phyloP scores from a whole-genome alignment of 306 rosid genomes.

The Citrullus mucosospermus region DNA sequence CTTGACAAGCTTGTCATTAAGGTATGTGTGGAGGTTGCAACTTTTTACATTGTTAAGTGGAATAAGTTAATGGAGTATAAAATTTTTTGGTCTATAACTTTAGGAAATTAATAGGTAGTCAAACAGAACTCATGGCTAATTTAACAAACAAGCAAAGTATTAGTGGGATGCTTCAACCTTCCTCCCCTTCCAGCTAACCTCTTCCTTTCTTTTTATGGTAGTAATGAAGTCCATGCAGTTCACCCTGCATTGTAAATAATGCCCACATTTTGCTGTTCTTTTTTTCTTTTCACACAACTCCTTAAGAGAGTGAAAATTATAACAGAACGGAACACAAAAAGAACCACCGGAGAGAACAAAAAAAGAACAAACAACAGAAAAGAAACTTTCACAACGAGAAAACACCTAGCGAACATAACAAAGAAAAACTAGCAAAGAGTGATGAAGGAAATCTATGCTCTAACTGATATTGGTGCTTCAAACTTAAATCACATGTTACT shows the following conservation, averaged over 20 bases:
- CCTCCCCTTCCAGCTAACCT: neutral
- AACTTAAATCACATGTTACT: neutral
- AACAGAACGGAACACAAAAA: too few relatives aligned
- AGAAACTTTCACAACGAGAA: too few relatives aligned
- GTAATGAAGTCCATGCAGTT: neutral
- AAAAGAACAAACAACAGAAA: too few relatives aligned
- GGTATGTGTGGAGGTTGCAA: constrained; percentile 22
- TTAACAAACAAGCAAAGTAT: neutral
- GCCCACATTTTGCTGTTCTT: neutral
- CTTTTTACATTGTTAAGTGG: neutral
- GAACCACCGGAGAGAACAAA: too few relatives aligned
- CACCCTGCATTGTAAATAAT: neutral
- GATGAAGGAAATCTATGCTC: neutral
- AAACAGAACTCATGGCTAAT: neutral
- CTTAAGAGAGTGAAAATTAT: too few relatives aligned
- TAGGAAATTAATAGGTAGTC: neutral
- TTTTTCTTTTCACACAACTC: too few relatives aligned
- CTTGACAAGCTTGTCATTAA: constrained; percentile 77
- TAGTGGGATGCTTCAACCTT: neutral
- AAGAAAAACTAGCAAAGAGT: too few relatives aligned
- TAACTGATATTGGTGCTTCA: neutral
- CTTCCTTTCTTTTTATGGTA: neutral
- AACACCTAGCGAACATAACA: too few relatives aligned
- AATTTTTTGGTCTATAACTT: neutral
- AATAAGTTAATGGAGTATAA: too few relatives aligned